phyloP scores from a whole-genome alignment of 768 basidiomycete genomes.

The Pulveroboletus sp. region DNA sequence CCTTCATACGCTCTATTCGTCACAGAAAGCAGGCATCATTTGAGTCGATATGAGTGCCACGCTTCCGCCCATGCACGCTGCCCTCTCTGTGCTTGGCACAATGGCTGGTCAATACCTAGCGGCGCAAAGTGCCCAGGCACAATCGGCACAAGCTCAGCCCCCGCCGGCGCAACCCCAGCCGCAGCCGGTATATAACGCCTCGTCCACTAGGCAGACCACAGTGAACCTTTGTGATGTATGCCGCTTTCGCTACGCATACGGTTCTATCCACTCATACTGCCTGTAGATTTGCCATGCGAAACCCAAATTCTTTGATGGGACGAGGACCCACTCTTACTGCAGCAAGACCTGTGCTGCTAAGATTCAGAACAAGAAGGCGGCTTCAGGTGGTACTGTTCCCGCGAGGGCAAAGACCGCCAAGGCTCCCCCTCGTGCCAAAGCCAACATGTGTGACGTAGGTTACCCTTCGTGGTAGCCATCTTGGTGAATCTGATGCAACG shows the following conservation, averaged over 20 bases:
- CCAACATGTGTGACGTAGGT: constrained; percentile 51
- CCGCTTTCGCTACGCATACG: constrained; percentile 7
- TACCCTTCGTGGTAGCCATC: constrained; percentile 7
- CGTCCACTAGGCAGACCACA: constrained; percentile 19
- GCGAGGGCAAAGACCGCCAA: constrained; percentile 25
- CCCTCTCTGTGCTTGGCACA: constrained; percentile 34
- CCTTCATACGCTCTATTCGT: constrained; percentile 6
- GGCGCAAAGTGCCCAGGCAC: constrained; percentile 28
- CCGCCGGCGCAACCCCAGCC: no score
- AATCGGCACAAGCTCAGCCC: constrained; percentile 25
- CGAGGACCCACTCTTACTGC: constrained; percentile 54
- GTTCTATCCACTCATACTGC: neutral
- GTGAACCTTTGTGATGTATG: constrained; percentile 51
- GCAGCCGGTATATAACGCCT: constrained; percentile 17
- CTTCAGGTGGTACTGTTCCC: constrained; percentile 25
- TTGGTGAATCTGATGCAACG: constrained; percentile 3
- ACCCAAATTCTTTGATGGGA: constrained; percentile 55
- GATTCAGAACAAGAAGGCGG: constrained; percentile 33
- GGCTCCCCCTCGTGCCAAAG: constrained; percentile 21
- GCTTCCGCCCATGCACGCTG: constrained; percentile 35
- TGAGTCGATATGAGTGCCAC: constrained; percentile 25
- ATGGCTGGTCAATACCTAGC: constrained; percentile 36
- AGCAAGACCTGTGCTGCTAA: constrained; percentile 55
- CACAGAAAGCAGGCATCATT: constrained; percentile 3
- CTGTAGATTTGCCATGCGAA: constrained; percentile 50